A percentile compares a stretch with the other conserved stretches of the same genome.
Conservation (phyloP, 192 early-diverging fungal genomes). For the Endogone sp. region DNA sequence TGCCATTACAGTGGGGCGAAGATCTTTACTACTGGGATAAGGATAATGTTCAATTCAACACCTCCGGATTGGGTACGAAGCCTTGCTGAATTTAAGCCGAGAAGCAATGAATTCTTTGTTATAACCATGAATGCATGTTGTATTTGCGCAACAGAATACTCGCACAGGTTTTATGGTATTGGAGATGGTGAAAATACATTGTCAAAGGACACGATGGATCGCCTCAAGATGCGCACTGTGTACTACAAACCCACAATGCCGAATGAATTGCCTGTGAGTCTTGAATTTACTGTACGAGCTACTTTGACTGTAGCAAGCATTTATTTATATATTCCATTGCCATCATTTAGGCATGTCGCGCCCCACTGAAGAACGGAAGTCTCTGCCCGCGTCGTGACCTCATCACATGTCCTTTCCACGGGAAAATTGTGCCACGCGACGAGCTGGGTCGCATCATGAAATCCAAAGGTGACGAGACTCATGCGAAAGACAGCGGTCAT, state of each 20-base stretch:
- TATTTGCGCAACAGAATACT: constrained; percentile 30
- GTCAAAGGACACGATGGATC: constrained; percentile 42
- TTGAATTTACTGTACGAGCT: no score
- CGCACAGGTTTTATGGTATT: constrained; percentile 60
- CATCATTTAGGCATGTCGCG: constrained; percentile 48
- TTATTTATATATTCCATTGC: background rate
- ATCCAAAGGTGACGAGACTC: constrained; percentile 14
- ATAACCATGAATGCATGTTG: no score
- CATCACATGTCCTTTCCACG: constrained; percentile 66
- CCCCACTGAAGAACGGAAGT: constrained; percentile 53
- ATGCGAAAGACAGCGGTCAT: background rate
- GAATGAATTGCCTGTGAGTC: constrained; percentile 44
- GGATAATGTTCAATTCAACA: constrained; percentile 53
- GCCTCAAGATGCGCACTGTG: constrained; percentile 52
- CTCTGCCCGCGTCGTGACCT: constrained; percentile 64
- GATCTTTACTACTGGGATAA: constrained; percentile 68
- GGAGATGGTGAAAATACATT: constrained; percentile 58
- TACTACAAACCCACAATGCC: constrained; percentile 37
- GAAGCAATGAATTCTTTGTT: background rate
- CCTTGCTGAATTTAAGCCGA: background rate
- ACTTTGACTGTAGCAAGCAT: background rate
- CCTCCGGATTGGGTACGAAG: constrained; percentile 38
- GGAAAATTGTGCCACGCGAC: constrained; percentile 54
- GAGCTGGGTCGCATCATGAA: constrained; percentile 39
- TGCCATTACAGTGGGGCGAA: constrained; percentile 41